phyloP scores from a whole-genome alignment of 495 filamentous ascomycete species.

The Talaromyces ruber region DNA sequence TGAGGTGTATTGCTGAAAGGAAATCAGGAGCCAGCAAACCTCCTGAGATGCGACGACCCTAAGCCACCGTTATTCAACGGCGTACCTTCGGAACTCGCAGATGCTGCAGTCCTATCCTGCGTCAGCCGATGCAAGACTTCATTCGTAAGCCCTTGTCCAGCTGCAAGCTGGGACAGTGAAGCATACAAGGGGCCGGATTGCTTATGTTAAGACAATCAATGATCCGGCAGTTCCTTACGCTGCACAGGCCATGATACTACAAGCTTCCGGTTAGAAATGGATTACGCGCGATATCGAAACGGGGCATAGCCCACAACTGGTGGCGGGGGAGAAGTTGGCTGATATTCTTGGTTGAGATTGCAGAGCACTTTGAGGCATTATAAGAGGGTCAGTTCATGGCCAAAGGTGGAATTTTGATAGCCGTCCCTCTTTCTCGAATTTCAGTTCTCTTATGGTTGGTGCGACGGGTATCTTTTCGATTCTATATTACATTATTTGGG shows the following conservation, averaged over 20 bases:
- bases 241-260: conserved; percentile 19
- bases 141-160: conserved; percentile 17
- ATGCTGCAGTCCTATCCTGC: conserved; percentile 8
- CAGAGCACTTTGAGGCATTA: conserved; percentile 1
- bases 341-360: conserved; percentile 9
- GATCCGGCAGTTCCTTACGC: conserved; percentile 16
- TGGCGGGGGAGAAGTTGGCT: conserved; percentile 10
- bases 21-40: conserved; percentile 6
- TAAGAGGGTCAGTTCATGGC: background rate
- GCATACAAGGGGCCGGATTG: conserved; percentile 10
- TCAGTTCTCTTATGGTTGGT: conserved; percentile 30
- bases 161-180: conserved; percentile 17
- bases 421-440: no score
- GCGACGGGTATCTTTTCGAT: conserved; percentile 33
- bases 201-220: conserved; percentile 14
- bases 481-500: conserved; percentile 32
- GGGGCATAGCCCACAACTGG: conserved; percentile 12
- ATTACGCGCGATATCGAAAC: conserved; percentile 15
- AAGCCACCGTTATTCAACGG: conserved; percentile 10
- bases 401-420: no score
- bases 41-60: conserved; percentile 11
- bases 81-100: conserved; percentile 6
- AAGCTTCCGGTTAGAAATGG: conserved; percentile 13
- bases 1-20: background rate
- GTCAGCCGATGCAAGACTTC: conserved; percentile 12